Evolutionary conservation across 2,329 filamentous ascomycete species (phyloP), one percentile per base, ranked within the genome.

Genomic region (Aspergillus fumigatus): DNA sequence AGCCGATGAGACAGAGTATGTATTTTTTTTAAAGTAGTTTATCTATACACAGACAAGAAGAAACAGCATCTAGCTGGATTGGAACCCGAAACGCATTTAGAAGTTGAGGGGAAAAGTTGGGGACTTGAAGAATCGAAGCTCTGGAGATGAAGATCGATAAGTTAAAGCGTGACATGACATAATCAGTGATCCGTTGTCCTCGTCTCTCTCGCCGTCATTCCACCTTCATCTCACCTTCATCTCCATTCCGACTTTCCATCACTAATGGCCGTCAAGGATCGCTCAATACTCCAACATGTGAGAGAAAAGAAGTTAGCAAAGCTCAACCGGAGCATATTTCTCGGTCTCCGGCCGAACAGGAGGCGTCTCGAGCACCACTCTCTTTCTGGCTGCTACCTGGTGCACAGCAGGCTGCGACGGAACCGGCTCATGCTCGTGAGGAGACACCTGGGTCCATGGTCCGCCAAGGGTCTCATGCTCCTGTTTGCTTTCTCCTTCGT

Each of bases 81-180:
- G 43, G 26, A 47, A 25, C 1, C 17, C 11, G 3, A 47, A 23
- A 47, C 17, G 21, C 21, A 27, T 50, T 21, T 47, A 48, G 27
- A 55, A 23, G 27, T 26, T 48, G 52, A 32, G 40, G 14, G 14
- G 26, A 17, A 43, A 43, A 25, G 38, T 21, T 25, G 29, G 14
- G 9, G 25, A 45, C 26, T 4, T 27, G 0, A 19, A 51, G 40
- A 32, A 48, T 29, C 14, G 27, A 53, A 52, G 45, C 35, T 56
- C 17, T 47, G 10, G 19, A 17, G 43, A 19, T 21, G 40, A 43
- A 21, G 8, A 21, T n/a, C 3, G 21, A 50, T 40, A 41, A 50
- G 21, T 41, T 40, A 41, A 50, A 56, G 45, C 23, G n/a, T 17
- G 19, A 43, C 40, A 58, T 58, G 56, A 58, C 56, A 58, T 58